Percentiles rank a stretch among this genome's conserved stretches.
These are phyloP conservation scores for Fragilaria crotonensis DNA, from an alignment of 108 stramenopile genomes.

Conservation along the genomic window DNA sequence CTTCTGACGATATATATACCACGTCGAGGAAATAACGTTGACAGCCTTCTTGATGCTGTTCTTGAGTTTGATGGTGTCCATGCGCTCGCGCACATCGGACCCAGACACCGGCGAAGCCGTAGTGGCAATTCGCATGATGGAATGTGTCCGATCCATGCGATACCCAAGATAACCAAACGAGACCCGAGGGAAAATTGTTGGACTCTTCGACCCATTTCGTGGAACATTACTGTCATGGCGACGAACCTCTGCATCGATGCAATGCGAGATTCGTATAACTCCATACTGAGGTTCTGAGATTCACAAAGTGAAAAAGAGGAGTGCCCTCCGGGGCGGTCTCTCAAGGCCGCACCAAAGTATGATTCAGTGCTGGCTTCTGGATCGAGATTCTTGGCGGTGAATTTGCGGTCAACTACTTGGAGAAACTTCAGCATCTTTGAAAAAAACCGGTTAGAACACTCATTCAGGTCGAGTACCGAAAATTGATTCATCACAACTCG, in stretches of 20 bases:
- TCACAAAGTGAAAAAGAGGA: conserved; percentile 26
- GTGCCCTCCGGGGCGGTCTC: conserved; percentile 34
- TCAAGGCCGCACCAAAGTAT: conserved; percentile 59
- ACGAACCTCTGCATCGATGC: conserved; percentile 74
- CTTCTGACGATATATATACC: conserved; percentile 18
- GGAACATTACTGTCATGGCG: conserved; percentile 77
- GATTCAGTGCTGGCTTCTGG: conserved; percentile 37
- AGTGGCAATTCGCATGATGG: conserved; percentile 60
- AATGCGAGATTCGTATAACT: conserved; percentile 69
- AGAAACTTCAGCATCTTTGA: conserved; percentile 17
- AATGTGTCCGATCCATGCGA: conserved; percentile 58
- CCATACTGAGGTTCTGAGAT: conserved; percentile 43
- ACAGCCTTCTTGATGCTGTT: conserved; percentile 54
- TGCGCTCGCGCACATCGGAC: conserved; percentile 53
- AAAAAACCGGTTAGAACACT: too few species aligned
- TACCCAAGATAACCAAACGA: conserved; percentile 55
- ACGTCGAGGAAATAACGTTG: conserved; percentile 41
- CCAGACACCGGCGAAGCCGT: conserved; percentile 66
- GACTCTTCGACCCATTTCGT: conserved; percentile 70
- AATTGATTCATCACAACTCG: too few species aligned
- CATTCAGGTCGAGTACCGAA: too few species aligned
- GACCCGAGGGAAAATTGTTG: conserved; percentile 44
- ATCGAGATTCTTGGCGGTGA: conserved; percentile 43
- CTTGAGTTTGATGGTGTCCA: conserved; percentile 40
- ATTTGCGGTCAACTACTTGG: conserved; percentile 26